Percentiles rank a stretch among this genome's conserved stretches.
phyloP scores from a whole-genome alignment of 1,284 basidiomycete genomes.

The Ceratobasidium sp. region DNA sequence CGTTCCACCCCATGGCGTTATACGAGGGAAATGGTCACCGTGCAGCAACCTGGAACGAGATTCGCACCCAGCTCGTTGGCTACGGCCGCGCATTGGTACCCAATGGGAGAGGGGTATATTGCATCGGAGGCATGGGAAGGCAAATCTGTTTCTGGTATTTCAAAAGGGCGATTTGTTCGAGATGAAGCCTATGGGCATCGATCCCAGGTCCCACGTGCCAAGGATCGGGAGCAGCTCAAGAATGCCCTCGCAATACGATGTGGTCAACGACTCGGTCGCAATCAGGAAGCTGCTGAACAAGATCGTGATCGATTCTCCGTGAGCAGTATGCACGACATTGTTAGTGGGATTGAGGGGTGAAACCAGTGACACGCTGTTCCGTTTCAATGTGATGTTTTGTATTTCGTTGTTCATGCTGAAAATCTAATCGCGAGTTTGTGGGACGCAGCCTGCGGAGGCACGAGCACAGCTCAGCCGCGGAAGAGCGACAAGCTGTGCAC shows the following conservation, averaged over 20 bases:
- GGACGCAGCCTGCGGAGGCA: too few species aligned
- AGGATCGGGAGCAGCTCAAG: neutral
- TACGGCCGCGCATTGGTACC: neutral
- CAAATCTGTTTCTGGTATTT: neutral
- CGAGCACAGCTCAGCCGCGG: too few species aligned
- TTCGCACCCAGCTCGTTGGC: neutral
- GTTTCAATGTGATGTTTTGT: too few species aligned
- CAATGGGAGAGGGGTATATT: neutral
- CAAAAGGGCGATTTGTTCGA: neutral
- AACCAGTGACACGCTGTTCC: too few species aligned
- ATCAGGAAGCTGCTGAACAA: neutral
- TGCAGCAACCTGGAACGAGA: neutral
- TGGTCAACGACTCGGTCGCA: neutral
- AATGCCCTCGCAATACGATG: constrained; percentile 1
- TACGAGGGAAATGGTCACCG: neutral
- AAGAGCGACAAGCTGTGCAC: too few species aligned
- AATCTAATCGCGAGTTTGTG: too few species aligned
- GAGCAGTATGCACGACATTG: too few species aligned
- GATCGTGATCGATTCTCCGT: neutral
- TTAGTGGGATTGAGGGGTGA: too few species aligned
- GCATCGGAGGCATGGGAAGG: neutral
- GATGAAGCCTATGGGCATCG: constrained; percentile 1
- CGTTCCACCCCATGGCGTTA: neutral
- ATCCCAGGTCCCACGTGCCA: neutral
- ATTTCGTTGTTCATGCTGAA: too few species aligned